These are phyloP conservation scores for Pichia norvegensis DNA, from an alignment of 1,139 yeast species.

Conservation along the genomic window DNA sequence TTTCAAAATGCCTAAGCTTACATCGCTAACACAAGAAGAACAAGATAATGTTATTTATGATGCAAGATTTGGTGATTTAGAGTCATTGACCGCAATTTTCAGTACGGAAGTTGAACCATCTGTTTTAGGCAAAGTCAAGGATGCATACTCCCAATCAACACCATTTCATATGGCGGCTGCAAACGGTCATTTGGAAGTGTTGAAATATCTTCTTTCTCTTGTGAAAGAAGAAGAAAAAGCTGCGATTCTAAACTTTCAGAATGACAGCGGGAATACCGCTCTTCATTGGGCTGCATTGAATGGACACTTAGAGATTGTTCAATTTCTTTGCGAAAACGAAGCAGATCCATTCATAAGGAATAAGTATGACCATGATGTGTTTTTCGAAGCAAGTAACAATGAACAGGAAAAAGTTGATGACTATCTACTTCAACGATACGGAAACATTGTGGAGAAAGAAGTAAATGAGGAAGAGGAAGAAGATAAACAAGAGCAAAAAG, in stretches of 20 bases:
- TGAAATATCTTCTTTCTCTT: conserved; percentile 50
- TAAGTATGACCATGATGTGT: conserved; percentile 68
- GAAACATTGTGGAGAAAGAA: conserved; percentile 56
- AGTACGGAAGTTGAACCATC: conserved; percentile 46
- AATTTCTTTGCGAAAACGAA: conserved; percentile 61
- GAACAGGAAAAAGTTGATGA: conserved; percentile 58
- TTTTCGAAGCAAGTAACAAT: conserved; percentile 81
- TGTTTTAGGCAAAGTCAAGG: conserved; percentile 45
- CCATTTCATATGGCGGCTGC: conserved; percentile 94
- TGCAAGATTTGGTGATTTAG: conserved; percentile 82
- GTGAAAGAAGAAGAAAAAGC: conserved; percentile 36
- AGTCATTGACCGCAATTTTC: conserved; percentile 61
- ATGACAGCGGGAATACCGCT: conserved; percentile 85
- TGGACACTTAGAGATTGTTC: conserved; percentile 70
- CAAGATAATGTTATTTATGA: conserved; percentile 74
- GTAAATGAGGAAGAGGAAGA: conserved; percentile 62
- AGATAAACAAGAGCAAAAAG: conserved; percentile 27
- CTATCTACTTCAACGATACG: conserved; percentile 64
- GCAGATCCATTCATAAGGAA: conserved; percentile 82
- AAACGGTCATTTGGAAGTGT: conserved; percentile 75
- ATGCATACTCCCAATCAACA: conserved; percentile 59
- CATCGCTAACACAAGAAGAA: conserved; percentile 54
- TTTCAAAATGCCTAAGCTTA: conserved; percentile 21
- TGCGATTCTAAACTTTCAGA: conserved; percentile 45
- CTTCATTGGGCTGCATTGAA: conserved; percentile 93